phyloP scores from a whole-genome alignment of 495 filamentous ascomycete species.

The Monascus purpureus region DNA sequence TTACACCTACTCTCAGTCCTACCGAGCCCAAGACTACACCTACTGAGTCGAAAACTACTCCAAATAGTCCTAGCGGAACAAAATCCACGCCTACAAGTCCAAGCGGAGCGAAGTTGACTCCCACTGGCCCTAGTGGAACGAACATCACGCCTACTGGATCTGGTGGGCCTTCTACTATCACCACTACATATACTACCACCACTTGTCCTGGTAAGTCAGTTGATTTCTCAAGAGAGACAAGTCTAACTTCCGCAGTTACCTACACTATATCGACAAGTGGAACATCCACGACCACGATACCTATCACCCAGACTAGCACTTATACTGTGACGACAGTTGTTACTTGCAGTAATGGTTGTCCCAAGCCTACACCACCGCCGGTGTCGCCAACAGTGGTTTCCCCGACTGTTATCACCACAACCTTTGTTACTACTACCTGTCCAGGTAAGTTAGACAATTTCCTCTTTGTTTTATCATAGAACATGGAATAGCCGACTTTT shows the following conservation, averaged over 20 bases:
- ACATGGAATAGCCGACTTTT: too few relatives aligned
- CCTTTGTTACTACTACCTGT: conserved; percentile 5
- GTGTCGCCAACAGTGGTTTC: neutral
- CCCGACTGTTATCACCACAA: conserved; percentile 1
- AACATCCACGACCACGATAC: neutral
- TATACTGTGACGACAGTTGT: neutral
- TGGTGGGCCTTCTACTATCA: conserved; percentile 1
- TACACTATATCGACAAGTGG: conserved; percentile 1
- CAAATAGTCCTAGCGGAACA: neutral
- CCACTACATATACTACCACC: conserved; percentile 3
- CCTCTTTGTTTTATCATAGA: too few relatives aligned
- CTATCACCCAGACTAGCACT: neutral
- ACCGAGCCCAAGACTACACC: neutral
- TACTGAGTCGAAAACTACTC: neutral
- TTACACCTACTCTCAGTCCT: neutral
- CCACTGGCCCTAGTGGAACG: too few relatives aligned
- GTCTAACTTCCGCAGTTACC: neutral
- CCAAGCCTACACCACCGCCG: neutral
- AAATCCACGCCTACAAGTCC: too few relatives aligned
- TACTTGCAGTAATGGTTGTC: conserved; percentile 1
- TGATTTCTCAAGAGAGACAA: neutral
- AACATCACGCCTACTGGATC: neutral
- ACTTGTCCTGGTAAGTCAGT: conserved; percentile 1
- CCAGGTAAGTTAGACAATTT: conserved; percentile 7
- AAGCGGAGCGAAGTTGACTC: too few relatives aligned